phyloP scores from a whole-genome alignment of 208 protist species.

The Ichthyophonus hoferi region DNA sequence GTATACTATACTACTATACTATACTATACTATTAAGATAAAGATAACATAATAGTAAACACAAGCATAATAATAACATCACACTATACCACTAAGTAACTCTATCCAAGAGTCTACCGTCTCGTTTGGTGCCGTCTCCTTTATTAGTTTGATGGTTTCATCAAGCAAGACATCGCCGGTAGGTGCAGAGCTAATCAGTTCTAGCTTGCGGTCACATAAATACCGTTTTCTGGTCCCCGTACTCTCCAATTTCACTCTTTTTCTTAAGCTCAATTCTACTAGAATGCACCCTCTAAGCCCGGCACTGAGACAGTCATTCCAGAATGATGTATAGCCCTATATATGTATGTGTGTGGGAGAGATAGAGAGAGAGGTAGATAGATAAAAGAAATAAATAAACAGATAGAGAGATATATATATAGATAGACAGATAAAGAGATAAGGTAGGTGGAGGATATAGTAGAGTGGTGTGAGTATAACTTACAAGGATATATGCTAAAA shows the following conservation, averaged over 20 bases:
- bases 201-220: background rate
- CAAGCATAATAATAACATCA: too few relatives aligned
- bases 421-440: background rate
- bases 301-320: slow-evolving; percentile 49
- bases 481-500: background rate
- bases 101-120: slow-evolving; percentile 15
- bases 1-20: too few relatives aligned
- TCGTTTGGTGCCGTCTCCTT: background rate
- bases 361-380: background rate
- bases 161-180: slow-evolving; percentile 44
- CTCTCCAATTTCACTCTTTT: slow-evolving; percentile 19
- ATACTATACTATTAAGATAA: too few relatives aligned
- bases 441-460: background rate
- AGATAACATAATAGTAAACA: too few relatives aligned
- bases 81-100: slow-evolving; percentile 31
- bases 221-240: slow-evolving; percentile 2
- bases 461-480: background rate
- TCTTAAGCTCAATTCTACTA: slow-evolving; percentile 39
- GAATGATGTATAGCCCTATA: slow-evolving; percentile 48
- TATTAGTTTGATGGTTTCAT: slow-evolving; percentile 37
- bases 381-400: too few relatives aligned
- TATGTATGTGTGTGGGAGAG: background rate
- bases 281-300: slow-evolving; percentile 43
- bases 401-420: too few relatives aligned
- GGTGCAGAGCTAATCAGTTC: slow-evolving; percentile 13